These are phyloP conservation scores for Pseudocercospora fijiensis DNA, from an alignment of 2,329 filamentous ascomycete species.

Conservation along the genomic window DNA sequence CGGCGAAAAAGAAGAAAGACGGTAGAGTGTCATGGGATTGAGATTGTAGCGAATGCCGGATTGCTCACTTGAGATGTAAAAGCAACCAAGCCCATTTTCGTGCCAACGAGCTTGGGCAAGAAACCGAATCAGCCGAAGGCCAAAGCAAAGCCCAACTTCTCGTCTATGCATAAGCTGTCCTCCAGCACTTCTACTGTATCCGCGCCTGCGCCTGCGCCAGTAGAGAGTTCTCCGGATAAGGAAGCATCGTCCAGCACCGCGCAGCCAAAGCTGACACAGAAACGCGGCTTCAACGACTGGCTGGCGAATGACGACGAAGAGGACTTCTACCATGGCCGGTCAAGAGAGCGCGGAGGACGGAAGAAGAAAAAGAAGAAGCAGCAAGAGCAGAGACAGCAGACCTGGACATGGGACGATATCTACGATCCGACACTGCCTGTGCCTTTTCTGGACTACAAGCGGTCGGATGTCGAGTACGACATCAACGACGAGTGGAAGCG, in stretches of 20 bases:
- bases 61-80: conserved; percentile 49
- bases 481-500: conserved; percentile 78
- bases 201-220: conserved; percentile 28
- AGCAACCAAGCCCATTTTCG: conserved; percentile 71
- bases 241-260: conserved; percentile 24
- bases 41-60: conserved; percentile 39
- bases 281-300: conserved; percentile 74
- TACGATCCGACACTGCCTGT: conserved; percentile 84
- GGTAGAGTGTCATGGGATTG: conserved; percentile 52
- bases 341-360: conserved; percentile 43
- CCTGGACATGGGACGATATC: conserved; percentile 77
- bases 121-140: conserved; percentile 56
- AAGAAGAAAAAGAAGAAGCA: conserved; percentile 71
- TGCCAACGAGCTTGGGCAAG: conserved; percentile 66
- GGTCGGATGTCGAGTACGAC: conserved; percentile 82
- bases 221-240: conserved; percentile 29
- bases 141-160: conserved; percentile 62
- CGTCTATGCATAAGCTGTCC: conserved; percentile 28
- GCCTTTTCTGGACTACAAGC: conserved; percentile 78
- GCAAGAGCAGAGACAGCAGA: conserved; percentile 46
- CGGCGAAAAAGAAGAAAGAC: conserved; percentile 57
- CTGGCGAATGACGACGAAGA: conserved; percentile 78
- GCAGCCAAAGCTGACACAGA: conserved; percentile 41
- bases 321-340: conserved; percentile 48
- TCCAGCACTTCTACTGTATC: conserved; percentile 29